These are phyloP conservation scores for Epithemia pelagica DNA, from an alignment of 108 stramenopile genomes.

Conservation along the genomic window DNA sequence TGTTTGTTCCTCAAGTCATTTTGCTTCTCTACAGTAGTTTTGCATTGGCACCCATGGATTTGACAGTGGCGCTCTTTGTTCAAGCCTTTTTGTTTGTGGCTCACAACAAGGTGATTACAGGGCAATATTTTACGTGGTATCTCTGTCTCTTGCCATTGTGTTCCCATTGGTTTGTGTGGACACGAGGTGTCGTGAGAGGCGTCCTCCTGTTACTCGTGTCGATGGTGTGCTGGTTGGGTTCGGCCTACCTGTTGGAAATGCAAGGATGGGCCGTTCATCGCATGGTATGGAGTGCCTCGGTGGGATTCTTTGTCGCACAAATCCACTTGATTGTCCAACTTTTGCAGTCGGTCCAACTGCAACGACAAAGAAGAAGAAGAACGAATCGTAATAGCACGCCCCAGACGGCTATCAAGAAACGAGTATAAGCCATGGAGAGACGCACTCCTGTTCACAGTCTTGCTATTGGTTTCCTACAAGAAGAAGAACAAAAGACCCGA, in stretches of 20 bases:
- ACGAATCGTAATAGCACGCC: no score
- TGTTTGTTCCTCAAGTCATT: constrained; percentile 74
- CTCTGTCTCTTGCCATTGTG: constrained; percentile 79
- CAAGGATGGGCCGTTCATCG: constrained; percentile 61
- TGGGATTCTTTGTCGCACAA: constrained; percentile 68
- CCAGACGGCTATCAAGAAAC: no score
- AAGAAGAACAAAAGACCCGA: no score
- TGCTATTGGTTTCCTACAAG: no score
- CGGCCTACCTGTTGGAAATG: constrained; percentile 84
- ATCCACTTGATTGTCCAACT: constrained; percentile 16
- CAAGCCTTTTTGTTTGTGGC: constrained; percentile 96
- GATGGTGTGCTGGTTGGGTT: constrained; percentile 59
- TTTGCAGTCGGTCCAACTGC: background rate
- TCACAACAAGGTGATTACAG: constrained; percentile 98
- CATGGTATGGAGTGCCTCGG: constrained; percentile 67
- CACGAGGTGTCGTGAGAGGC: constrained; percentile 16
- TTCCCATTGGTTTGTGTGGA: constrained; percentile 36
- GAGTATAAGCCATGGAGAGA: no score
- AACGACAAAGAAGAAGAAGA: background rate
- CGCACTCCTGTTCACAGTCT: no score
- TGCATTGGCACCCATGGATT: constrained; percentile 58
- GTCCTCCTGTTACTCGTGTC: constrained; percentile 33
- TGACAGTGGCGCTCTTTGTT: constrained; percentile 71
- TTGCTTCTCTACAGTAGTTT: constrained; percentile 66
- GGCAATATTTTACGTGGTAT: constrained; percentile 98